These are phyloP conservation scores for Fusarium torreyae DNA, from an alignment of 2,329 filamentous ascomycete genomes.

Conservation along the genomic window DNA sequence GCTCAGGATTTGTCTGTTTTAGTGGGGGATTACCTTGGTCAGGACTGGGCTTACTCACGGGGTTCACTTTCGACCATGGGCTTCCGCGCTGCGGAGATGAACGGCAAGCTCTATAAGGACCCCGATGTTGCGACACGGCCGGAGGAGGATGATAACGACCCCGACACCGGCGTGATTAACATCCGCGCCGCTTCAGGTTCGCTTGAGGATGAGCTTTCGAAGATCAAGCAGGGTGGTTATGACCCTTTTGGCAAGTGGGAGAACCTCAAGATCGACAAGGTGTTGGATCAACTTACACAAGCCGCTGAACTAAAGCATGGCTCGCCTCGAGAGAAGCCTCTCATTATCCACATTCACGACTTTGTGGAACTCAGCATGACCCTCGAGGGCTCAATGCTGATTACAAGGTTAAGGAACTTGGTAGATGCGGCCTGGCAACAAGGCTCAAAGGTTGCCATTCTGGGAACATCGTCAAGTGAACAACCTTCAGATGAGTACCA, in stretches of 20 bases:
- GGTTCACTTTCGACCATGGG: conserved; percentile 69
- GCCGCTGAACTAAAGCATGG: conserved; percentile 59
- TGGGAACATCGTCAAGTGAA: conserved; percentile 81
- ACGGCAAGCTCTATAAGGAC: conserved; percentile 66
- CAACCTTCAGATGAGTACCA: conserved; percentile 63
- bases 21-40: conserved; percentile 78
- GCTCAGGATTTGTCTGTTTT: conserved; percentile 80
- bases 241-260: conserved; percentile 68
- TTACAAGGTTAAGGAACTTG: conserved; percentile 78
- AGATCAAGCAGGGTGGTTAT: conserved; percentile 57
- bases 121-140: conserved; percentile 56
- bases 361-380: conserved; percentile 83
- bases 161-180: conserved; percentile 53
- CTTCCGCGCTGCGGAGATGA: conserved; percentile 69
- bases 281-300: conserved; percentile 70
- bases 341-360: conserved; percentile 86
- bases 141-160: conserved; percentile 55
- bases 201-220: conserved; percentile 62
- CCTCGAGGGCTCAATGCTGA: conserved; percentile 76
- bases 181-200: conserved; percentile 49
- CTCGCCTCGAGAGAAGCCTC: conserved; percentile 57
- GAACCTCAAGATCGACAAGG: conserved; percentile 71
- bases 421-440: conserved; percentile 80
- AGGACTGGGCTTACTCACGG: conserved; percentile 65
- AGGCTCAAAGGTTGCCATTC: conserved; percentile 80